Percentiles rank a stretch among this genome's conserved stretches.
Conservation (phyloP, 441 rosid species). For the Adansonia gregorii region DNA sequence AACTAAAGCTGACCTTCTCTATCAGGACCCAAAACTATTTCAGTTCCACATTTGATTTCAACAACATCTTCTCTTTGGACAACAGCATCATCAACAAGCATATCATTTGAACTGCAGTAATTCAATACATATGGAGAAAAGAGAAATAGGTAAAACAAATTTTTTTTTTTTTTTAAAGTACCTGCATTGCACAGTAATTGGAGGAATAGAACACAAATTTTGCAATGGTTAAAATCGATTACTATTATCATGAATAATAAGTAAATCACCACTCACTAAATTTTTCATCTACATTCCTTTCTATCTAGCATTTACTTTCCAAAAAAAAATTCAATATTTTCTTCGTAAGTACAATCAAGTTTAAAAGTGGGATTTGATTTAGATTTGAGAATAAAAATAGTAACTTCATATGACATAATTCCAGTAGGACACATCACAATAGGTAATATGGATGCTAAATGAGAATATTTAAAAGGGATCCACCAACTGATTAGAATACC, state of each 20-base stretch:
- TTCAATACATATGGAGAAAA: conserved; percentile 18
- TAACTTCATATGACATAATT: neutral
- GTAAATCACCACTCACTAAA: neutral
- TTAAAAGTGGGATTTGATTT: neutral
- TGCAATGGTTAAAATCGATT: neutral
- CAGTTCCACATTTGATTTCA: conserved; percentile 65
- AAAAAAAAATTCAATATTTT: neutral
- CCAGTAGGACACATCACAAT: neutral
- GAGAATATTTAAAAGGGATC: neutral
- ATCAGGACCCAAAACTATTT: conserved; percentile 62
- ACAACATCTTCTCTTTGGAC: conserved; percentile 52
- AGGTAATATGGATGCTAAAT: neutral
- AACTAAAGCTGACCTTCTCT: conserved; percentile 60
- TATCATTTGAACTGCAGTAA: conserved; percentile 54
- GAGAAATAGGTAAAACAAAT: conserved; percentile 7
- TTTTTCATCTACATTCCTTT: neutral
- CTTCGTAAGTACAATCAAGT: neutral
- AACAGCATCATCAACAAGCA: conserved; percentile 65
- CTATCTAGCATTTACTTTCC: neutral
- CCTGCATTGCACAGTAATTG: neutral
- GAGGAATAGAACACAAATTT: neutral
- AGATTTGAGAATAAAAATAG: neutral
- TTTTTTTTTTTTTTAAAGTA: neutral
- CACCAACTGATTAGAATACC: neutral
- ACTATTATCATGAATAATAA: neutral